phyloP scores from a whole-genome alignment of 139 green algal species.

The Chlorella vulgaris region DNA sequence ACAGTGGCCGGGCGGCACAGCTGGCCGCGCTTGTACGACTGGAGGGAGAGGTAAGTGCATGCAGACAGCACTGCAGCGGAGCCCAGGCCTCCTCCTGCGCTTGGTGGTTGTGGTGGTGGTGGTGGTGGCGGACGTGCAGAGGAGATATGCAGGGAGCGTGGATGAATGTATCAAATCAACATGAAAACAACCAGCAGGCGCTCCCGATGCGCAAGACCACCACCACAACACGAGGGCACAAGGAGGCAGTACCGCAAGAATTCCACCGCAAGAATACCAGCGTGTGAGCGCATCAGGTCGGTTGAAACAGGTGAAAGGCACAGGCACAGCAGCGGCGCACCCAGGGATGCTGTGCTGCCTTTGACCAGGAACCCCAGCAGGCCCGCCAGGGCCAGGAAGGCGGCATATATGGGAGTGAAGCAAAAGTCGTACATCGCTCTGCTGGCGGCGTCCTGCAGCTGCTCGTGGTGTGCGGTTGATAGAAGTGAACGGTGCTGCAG shows the following conservation, averaged over 20 bases:
- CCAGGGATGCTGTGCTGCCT: conserved; percentile 29
- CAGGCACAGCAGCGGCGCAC: conserved; percentile 1
- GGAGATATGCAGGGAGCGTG: not conserved
- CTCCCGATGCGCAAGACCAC: too few relatives aligned
- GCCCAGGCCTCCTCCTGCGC: conserved; percentile 25
- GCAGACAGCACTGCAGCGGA: conserved; percentile 22
- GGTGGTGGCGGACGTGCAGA: too few relatives aligned
- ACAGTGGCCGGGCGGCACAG: conserved; percentile 15
- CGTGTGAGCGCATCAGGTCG: not conserved
- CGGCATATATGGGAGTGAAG: conserved; percentile 28
- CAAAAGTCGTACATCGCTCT: conserved; percentile 36
- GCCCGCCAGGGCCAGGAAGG: conserved; percentile 27
- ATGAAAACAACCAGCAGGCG: not conserved
- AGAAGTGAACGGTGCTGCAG: not conserved
- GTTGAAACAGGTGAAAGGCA: too few relatives aligned
- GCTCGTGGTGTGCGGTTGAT: too few relatives aligned
- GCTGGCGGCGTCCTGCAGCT: not conserved
- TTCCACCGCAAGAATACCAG: not conserved
- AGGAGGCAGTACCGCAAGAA: not conserved
- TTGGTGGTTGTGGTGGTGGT: too few relatives aligned
- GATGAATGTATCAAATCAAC: not conserved
- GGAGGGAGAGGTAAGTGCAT: conserved; percentile 7
- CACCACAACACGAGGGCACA: not conserved
- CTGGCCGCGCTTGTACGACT: conserved; percentile 20
- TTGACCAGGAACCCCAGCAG: conserved; percentile 15